phyloP scores from a whole-genome alignment of 805 yeast genomes.

The Ogataea thermomethanolica region DNA sequence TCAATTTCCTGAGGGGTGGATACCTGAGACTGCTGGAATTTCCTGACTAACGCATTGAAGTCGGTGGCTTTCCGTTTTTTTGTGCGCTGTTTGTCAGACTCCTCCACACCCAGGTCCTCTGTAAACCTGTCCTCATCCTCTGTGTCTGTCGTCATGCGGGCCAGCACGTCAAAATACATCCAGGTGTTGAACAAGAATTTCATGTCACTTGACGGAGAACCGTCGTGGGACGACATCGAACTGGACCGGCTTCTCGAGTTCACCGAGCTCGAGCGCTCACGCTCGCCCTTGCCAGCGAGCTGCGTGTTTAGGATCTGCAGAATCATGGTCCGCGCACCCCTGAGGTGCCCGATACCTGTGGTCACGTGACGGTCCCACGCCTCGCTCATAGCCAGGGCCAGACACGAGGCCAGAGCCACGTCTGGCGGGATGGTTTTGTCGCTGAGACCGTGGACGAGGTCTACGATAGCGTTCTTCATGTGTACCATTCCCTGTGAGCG shows the following conservation, averaged over 20 bases:
- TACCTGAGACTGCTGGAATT: constrained; percentile 36
- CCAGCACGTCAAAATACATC: constrained; percentile 64
- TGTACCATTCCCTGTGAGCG: constrained; percentile 50
- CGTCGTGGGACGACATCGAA: constrained; percentile 7
- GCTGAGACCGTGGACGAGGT: constrained; percentile 54
- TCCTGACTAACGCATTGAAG: constrained; percentile 34
- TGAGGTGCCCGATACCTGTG: constrained; percentile 65
- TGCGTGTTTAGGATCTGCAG: constrained; percentile 38
- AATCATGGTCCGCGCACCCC: constrained; percentile 63
- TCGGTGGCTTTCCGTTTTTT: constrained; percentile 18
- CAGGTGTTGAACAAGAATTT: constrained; percentile 60
- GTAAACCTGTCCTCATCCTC: constrained; percentile 33
- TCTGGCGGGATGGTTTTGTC: constrained; percentile 51
- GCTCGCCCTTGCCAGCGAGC: background rate
- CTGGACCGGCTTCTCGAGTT: constrained; percentile 9
- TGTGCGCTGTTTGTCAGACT: constrained; percentile 4
- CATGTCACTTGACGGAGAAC: constrained; percentile 4
- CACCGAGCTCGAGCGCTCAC: background rate
- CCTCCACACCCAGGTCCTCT: constrained; percentile 2
- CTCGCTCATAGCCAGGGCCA: constrained; percentile 61
- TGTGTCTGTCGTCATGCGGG: constrained; percentile 57
- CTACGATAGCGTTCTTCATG: constrained; percentile 59
- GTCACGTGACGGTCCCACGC: constrained; percentile 67
- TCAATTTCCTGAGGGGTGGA: constrained; percentile 45
- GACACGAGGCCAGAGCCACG: constrained; percentile 62